Percentiles rank a stretch among this genome's conserved stretches.
phyloP scores from a whole-genome alignment of 805 yeast genomes.

The Candida oleophila region DNA sequence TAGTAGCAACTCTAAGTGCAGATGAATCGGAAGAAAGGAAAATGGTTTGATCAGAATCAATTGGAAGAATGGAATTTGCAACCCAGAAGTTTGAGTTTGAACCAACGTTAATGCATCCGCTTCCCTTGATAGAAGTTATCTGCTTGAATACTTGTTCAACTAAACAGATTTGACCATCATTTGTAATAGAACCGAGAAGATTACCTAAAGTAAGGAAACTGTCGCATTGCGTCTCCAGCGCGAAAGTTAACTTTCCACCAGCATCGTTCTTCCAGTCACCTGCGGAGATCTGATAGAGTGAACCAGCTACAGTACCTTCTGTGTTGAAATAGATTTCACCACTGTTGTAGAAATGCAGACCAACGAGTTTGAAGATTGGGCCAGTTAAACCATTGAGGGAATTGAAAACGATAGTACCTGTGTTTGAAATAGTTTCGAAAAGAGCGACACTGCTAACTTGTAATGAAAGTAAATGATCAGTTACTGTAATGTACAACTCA shows the following conservation, averaged over 20 bases:
- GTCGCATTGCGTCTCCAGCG: slow-evolving; percentile 10
- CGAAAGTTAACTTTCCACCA: slow-evolving; percentile 17
- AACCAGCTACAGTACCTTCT: slow-evolving; percentile 15
- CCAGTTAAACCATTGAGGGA: slow-evolving; percentile 15
- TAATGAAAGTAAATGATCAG: slow-evolving; percentile 14
- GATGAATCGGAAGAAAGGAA: slow-evolving; percentile 18
- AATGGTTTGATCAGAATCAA: slow-evolving; percentile 15
- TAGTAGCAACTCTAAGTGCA: slow-evolving; percentile 14
- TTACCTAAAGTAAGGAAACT: slow-evolving; percentile 17
- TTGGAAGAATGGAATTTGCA: slow-evolving; percentile 13
- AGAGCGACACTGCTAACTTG: slow-evolving; percentile 15
- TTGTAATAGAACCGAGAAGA: slow-evolving; percentile 14
- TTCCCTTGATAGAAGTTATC: slow-evolving; percentile 19
- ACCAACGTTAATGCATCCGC: slow-evolving; percentile 25
- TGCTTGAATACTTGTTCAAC: slow-evolving; percentile 20
- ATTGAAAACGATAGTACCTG: slow-evolving; percentile 25
- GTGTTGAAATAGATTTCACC: slow-evolving; percentile 24
- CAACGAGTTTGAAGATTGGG: slow-evolving; percentile 17
- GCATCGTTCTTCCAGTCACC: slow-evolving; percentile 14
- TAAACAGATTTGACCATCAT: slow-evolving; percentile 28
- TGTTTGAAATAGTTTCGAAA: slow-evolving; percentile 9
- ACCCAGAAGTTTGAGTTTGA: slow-evolving; percentile 15
- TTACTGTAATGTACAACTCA: slow-evolving; percentile 22
- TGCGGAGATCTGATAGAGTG: slow-evolving; percentile 14
- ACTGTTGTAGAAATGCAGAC: slow-evolving; percentile 18